These are phyloP conservation scores for Naganishia liquefaciens DNA, from an alignment of 1,284 basidiomycete species.

Conservation along the genomic window DNA sequence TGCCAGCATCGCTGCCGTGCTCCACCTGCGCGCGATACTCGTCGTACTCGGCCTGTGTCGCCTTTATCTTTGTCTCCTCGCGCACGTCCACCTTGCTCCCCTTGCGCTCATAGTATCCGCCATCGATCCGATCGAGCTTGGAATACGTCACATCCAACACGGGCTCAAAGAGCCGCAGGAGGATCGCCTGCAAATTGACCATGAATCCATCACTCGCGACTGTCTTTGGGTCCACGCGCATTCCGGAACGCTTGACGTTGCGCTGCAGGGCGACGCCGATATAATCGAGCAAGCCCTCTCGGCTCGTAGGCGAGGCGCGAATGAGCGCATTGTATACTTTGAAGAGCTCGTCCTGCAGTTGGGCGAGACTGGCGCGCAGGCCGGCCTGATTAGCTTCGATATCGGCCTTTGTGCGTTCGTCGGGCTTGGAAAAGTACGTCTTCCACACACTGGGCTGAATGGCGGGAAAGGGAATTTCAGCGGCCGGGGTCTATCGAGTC, in stretches of 20 bases:
- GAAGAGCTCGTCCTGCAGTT: constrained; percentile 80
- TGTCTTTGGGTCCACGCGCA: constrained; percentile 81
- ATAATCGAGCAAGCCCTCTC: constrained; percentile 82
- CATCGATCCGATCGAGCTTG: constrained; percentile 90
- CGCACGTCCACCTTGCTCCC: constrained; percentile 70
- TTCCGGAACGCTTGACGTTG: constrained; percentile 84
- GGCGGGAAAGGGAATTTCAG: constrained; percentile 9
- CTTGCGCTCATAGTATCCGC: constrained; percentile 68
- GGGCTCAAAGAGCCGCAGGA: constrained; percentile 89
- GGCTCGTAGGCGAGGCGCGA: constrained; percentile 72
- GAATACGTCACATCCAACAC: constrained; percentile 91
- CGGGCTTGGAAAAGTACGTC: constrained; percentile 79
- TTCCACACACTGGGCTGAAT: constrained; percentile 72
- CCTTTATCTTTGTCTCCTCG: constrained; percentile 90
- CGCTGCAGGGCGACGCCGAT: constrained; percentile 73
- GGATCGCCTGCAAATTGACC: constrained; percentile 80
- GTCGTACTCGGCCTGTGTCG: constrained; percentile 77
- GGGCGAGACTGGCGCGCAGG: constrained; percentile 75
- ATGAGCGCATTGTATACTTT: constrained; percentile 86
- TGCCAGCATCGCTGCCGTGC: constrained; percentile 34
- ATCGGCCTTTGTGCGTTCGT: constrained; percentile 70
- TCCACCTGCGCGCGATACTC: constrained; percentile 64
- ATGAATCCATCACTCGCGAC: constrained; percentile 92
- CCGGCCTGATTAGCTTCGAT: constrained; percentile 81
- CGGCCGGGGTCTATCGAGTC: too few species aligned